Evolutionary conservation across 371 early-diverging fungal species (phyloP).

Genomic region (Mortierella sp.): DNA sequence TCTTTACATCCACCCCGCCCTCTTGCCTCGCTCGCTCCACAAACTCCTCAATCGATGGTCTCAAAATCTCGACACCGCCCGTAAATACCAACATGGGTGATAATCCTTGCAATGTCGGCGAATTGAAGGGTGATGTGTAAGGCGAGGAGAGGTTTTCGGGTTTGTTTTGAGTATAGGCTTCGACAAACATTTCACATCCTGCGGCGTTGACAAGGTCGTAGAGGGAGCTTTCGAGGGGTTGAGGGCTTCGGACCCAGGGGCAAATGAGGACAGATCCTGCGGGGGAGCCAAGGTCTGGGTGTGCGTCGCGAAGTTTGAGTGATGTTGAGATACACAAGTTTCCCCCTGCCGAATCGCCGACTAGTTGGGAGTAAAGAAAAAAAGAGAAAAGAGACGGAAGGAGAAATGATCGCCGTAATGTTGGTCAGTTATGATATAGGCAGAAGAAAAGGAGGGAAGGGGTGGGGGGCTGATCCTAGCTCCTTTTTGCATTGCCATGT

Average conservation of each 20-base stretch:
- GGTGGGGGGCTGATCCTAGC: too few species aligned
- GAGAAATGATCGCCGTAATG: not conserved
- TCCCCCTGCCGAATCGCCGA: slow-evolving; percentile 55
- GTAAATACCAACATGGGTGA: slow-evolving; percentile 38
- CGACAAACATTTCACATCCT: slow-evolving; percentile 33
- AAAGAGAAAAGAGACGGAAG: not conserved
- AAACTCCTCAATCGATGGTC: slow-evolving; percentile 44
- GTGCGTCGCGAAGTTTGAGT: slow-evolving; percentile 36
- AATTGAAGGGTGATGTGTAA: slow-evolving; percentile 31
- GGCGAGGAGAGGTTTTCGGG: slow-evolving; percentile 12
- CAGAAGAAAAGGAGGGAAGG: not conserved
- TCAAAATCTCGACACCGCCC: slow-evolving; percentile 49
- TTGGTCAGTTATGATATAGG: not conserved
- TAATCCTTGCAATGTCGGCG: slow-evolving; percentile 30
- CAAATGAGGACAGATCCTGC: slow-evolving; percentile 37
- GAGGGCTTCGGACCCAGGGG: slow-evolving; percentile 42
- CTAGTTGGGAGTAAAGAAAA: slow-evolving; percentile 8
- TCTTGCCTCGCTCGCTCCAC: slow-evolving; percentile 8
- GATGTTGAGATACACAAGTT: slow-evolving; percentile 35
- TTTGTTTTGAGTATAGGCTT: slow-evolving; percentile 35
- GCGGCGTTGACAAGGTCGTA: slow-evolving; percentile 35
- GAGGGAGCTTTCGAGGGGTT: slow-evolving; percentile 30
- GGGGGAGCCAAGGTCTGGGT: slow-evolving; percentile 23
- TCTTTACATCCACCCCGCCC: slow-evolving; percentile 30
- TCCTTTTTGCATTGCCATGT: not conserved